Evolutionary conservation across 768 basidiomycete species (phyloP), one percentile per base, ranked within the genome.

Genomic region (Russula sp.): DNA sequence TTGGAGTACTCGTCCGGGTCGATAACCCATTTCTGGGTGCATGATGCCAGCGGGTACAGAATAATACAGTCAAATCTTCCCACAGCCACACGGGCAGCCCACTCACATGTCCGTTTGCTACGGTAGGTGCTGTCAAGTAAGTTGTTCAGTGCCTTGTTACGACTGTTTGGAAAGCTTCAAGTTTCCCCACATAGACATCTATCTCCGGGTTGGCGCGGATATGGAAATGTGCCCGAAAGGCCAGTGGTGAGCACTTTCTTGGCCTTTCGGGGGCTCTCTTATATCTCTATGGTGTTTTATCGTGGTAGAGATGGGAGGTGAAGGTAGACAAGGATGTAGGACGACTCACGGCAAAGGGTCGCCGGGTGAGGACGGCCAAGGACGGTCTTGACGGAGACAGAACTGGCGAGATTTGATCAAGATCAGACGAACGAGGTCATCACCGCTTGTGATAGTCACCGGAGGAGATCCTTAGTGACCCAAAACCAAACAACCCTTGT

Each of bases 361-460:
- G 25, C 25, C 25, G 25, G 25, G 38, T 47, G 35, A 48, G 20
- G 16, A 47, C 14, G 25, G 34, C 45, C 43, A 22, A 29, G 49
- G 39, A 29, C 22, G 18, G 22, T 43, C 38, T 56, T 42, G 48
- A 35, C 20, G 25, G 47, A 48, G 41, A 43, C 46, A 29, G 39
- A 34, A 20, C 45, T 36, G 25, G 53, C 35, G 5, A 16, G 36
- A 29, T 22, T 52, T 34, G 56, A 52, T 34, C 45, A 34, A 10
- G 43, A 20, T 45, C 42, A 16, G 51, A 29, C 32, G 39, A 42
- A 58, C 38, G 36, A 22, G 49, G 48, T 57, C 56, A 62, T 62
- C 61, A 62, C 61, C 61, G 61, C 56, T 48, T 53, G 43, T 61
- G 38, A 56, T 56, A 48, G 60, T 46, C 53, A 61, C 60, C 53